Evolutionary conservation across 371 early-diverging fungal species (phyloP).

Genomic region (Mortierella sp.): DNA sequence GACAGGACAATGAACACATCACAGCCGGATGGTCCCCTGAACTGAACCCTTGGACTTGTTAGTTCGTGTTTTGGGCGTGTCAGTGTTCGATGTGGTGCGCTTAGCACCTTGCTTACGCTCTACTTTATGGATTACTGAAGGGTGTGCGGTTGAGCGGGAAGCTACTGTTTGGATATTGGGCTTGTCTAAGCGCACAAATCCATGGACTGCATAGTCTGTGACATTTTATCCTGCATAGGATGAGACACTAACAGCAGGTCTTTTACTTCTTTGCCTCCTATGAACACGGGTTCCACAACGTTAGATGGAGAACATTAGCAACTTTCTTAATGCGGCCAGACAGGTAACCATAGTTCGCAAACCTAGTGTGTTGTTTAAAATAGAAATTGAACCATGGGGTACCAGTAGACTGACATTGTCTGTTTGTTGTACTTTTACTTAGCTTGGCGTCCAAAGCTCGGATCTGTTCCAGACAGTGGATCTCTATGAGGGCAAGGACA

Average conservation of each 20-base stretch:
- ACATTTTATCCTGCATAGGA: not conserved
- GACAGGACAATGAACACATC: constrained; percentile 3
- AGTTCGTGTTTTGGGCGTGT: not conserved
- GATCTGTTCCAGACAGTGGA: constrained; percentile 95
- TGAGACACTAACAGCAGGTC: not conserved
- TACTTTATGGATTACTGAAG: not conserved
- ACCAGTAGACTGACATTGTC: not conserved
- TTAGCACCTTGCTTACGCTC: not conserved
- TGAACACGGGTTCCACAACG: not conserved
- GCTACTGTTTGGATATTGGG: not conserved
- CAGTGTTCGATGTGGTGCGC: not conserved
- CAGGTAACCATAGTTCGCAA: constrained; percentile 33
- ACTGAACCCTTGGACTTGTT: constrained; percentile 1
- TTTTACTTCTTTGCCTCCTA: constrained; percentile 13
- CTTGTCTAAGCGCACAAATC: not conserved
- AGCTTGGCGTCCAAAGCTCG: constrained; percentile 79
- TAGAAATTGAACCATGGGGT: not conserved
- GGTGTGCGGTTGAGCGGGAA: constrained; percentile 5
- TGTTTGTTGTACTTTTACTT: not conserved
- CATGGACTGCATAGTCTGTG: not conserved
- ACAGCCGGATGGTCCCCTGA: not conserved
- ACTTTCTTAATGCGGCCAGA: constrained; percentile 64
- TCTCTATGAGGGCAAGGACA: constrained; percentile 90
- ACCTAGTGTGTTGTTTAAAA: not conserved
- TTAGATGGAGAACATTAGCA: constrained; percentile 85